phyloP scores from a whole-genome alignment of 2,329 filamentous ascomycete species.

The Fusarium graminum region DNA sequence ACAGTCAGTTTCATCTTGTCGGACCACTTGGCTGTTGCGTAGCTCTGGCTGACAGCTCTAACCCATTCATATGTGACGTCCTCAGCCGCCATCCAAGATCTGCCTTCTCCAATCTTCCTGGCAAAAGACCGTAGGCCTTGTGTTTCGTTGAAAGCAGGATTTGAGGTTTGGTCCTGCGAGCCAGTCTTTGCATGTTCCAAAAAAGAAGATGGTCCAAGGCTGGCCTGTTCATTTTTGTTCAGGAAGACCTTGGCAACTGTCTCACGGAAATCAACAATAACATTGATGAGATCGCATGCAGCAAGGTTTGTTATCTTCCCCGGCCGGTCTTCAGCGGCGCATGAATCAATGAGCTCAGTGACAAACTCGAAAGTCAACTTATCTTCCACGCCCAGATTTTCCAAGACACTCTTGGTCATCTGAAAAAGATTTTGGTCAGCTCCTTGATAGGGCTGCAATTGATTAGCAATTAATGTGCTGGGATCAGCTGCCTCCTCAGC shows the following conservation, averaged over 20 bases:
- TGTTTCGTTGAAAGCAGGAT: slow-evolving; percentile 64
- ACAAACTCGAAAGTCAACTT: slow-evolving; percentile 60
- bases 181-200: slow-evolving; percentile 72
- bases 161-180: slow-evolving; percentile 63
- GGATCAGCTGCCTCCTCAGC: slow-evolving; percentile 67
- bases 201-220: slow-evolving; percentile 70
- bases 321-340: slow-evolving; percentile 64
- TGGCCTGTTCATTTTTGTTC: slow-evolving; percentile 65
- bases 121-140: slow-evolving; percentile 67
- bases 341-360: slow-evolving; percentile 65
- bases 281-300: slow-evolving; percentile 63
- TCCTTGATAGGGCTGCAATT: slow-evolving; percentile 69
- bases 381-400: slow-evolving; percentile 67
- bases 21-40: slow-evolving; percentile 68
- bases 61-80: slow-evolving; percentile 73
- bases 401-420: slow-evolving; percentile 66
- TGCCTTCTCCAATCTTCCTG: slow-evolving; percentile 57
- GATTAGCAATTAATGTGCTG: slow-evolving; percentile 64
- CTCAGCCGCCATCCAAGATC: slow-evolving; percentile 65
- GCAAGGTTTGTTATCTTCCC: slow-evolving; percentile 61
- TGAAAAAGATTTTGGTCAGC: slow-evolving; percentile 69
- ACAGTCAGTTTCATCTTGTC: slow-evolving; percentile 68
- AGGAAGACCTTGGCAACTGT: slow-evolving; percentile 67
- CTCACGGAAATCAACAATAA: slow-evolving; percentile 65
- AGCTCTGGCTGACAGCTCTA: slow-evolving; percentile 63